Evolutionary conservation across 208 protist genomes (phyloP).

Genomic region (Trypanosoma theileri): DNA sequence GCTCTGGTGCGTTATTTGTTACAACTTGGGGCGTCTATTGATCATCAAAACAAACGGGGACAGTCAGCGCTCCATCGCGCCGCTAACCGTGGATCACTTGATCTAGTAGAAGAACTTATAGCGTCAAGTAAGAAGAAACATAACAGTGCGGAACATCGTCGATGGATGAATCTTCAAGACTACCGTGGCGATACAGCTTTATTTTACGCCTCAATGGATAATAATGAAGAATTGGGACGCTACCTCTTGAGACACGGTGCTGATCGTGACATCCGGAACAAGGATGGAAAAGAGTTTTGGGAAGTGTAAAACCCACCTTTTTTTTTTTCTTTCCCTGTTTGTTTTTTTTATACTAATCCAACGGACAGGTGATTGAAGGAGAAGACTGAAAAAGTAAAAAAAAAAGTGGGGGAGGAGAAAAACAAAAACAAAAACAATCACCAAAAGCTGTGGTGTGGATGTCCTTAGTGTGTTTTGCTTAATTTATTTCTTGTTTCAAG

Average conservation of each 20-base stretch:
- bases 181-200: constrained; percentile 79
- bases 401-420: too few species aligned
- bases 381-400: too few species aligned
- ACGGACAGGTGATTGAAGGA: too few species aligned
- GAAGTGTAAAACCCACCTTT: constrained; percentile 59
- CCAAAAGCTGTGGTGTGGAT: too few species aligned
- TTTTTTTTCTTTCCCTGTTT: constrained; percentile 14
- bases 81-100: constrained; percentile 57
- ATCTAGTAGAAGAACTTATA: constrained; percentile 85
- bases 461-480: too few species aligned
- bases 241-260: constrained; percentile 82
- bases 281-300: constrained; percentile 89
- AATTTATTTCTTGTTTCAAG: too few species aligned
- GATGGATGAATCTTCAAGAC: constrained; percentile 87
- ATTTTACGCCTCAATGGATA: constrained; percentile 91
- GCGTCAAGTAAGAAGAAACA: constrained; percentile 46
- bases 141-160: constrained; percentile 42
- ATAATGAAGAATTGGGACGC: constrained; percentile 88
- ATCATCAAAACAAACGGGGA: constrained; percentile 63
- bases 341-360: not conserved
- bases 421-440: too few species aligned
- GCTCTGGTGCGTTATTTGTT: constrained; percentile 66
- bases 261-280: constrained; percentile 79
- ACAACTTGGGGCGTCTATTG: constrained; percentile 59
- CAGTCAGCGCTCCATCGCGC: constrained; percentile 85